Evolutionary conservation across 257 asterid genomes (phyloP), one percentile per base, ranked within the genome.

Genomic region (Ajuga chamaepitys): DNA sequence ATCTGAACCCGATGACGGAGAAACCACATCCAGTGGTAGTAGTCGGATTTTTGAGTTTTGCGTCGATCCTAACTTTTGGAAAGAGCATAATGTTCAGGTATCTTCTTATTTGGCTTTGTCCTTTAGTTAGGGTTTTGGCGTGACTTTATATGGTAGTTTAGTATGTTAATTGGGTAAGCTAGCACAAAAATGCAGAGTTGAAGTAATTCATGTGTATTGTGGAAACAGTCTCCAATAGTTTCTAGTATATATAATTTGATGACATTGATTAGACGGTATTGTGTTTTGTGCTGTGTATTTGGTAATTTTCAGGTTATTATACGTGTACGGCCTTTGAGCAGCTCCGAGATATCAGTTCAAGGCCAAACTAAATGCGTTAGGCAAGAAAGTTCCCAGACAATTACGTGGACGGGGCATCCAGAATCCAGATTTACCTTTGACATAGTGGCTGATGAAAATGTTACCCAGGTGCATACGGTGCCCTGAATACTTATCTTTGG

Each of bases 381-480:
- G 75, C 97, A 94, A 76, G 97, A 94, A 10, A 84, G 95, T 78
- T 80, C 95, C 16, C 96, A 88, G 70, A 52, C 95, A n/a, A 79
- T 94, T 55, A 88, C 96, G 21, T 94, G 97, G 97, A 76, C 70
- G 1, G 99, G 96, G 17, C 89, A 83, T 62, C 96, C 97, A 12
- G 96, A 94, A 66, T 81, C 97, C 3, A 82, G 93, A 62, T 94
- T 86, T 63, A 88, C 96, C 10, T 94, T 94, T 75, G 99, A 93
- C 61, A 64, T 80, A 34, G 96, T 89, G 62, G 99, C 99, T 14
- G 97, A 89, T 81, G 99, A 94, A 70, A 83, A 52, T 79, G 96
- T 94, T 66, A 88, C 77, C 82, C 99, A 94, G 96, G 99, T 94
- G 68, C 8, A 35, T 52, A 22, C 14, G 0, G 22, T 70, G 18